These are phyloP conservation scores for Discostella stelligeroides DNA, from an alignment of 108 stramenopile species.

Conservation along the genomic window DNA sequence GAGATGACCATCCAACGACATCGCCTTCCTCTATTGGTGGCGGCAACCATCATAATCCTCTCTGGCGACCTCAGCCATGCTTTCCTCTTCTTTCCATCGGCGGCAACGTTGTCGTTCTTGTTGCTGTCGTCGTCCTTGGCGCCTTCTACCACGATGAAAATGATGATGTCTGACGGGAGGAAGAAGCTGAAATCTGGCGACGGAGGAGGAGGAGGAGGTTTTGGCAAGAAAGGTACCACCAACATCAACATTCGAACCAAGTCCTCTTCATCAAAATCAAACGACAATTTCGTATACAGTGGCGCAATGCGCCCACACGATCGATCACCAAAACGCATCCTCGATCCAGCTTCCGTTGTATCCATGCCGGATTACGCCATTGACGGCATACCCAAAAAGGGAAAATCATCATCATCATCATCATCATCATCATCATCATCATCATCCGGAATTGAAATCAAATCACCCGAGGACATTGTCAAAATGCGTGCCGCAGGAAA, in stretches of 20 bases:
- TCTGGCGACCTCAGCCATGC: not conserved
- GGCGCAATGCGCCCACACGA: slow-evolving; percentile 67
- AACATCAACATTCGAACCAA: slow-evolving; percentile 28
- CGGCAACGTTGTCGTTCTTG: too few species aligned
- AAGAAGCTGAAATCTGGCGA: not conserved
- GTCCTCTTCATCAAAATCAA: not conserved
- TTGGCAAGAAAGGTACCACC: slow-evolving; percentile 19
- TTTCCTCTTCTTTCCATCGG: not conserved
- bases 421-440: not conserved
- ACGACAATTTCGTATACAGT: slow-evolving; percentile 61
- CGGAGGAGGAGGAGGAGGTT: slow-evolving; percentile 15
- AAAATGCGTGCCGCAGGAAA: slow-evolving; percentile 89
- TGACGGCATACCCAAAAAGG: slow-evolving; percentile 64
- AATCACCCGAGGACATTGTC: slow-evolving; percentile 84
- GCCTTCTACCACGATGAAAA: too few species aligned
- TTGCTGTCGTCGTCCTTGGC: too few species aligned
- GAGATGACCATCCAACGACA: not conserved
- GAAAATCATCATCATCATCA: slow-evolving; percentile 11
- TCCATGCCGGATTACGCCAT: slow-evolving; percentile 73
- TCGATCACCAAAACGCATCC: slow-evolving; percentile 63
- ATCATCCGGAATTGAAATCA: slow-evolving; percentile 71
- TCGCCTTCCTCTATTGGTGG: not conserved
- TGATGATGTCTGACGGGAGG: too few species aligned
- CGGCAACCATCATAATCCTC: not conserved
- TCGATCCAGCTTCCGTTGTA: slow-evolving; percentile 50